Evolutionary conservation across 257 asterid genomes (phyloP), one percentile per base, ranked within the genome.

Genomic region (Solanum bukasovii): DNA sequence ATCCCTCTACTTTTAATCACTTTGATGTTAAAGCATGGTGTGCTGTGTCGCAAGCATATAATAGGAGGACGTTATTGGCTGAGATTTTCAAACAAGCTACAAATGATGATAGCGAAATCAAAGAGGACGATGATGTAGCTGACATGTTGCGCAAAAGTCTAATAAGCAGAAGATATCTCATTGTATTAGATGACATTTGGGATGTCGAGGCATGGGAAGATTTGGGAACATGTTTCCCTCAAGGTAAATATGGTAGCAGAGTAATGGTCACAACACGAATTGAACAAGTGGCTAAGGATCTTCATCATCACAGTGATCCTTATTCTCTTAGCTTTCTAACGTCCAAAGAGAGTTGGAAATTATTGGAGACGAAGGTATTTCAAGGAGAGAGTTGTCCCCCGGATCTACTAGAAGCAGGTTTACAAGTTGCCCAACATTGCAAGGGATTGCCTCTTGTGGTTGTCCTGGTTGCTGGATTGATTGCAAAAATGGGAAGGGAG

Each of bases 181-280:
- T 85, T 4, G 83, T 85, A 5, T 23, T 85, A 35, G 87, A 85
- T 85, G 87, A 85, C 33, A 68, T 85, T 1, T 85, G 87, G 87
- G 63, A 31, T n/a, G 83, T 85, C 12, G 14, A 31, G 5, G 83
- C 83, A 68, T 85, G 87, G 87, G 59, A 85, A 13, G 23, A 29
- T 12, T 23, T 85, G 18, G n/a, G 14, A 2, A 4, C 2, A 71
- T 68, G 40, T 14, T 85, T 85, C 9, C 87, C 87, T 6, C 2
- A 9, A 0, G 38, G 16, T 14, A 23, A 68, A 73, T 27, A n/a
- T 13, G 87, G 83, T 29, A 85, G 87, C 6, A 40, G 49, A 29
- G 23, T 68, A 31, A 31, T 85, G 0, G 20, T 85, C 6, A 85
- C 87, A 25, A 68, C 79, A 38, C 59, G 87, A 38, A 38, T 18